phyloP scores from a whole-genome alignment of 164 flowering plant species.

The Berberis vulgaris region DNA sequence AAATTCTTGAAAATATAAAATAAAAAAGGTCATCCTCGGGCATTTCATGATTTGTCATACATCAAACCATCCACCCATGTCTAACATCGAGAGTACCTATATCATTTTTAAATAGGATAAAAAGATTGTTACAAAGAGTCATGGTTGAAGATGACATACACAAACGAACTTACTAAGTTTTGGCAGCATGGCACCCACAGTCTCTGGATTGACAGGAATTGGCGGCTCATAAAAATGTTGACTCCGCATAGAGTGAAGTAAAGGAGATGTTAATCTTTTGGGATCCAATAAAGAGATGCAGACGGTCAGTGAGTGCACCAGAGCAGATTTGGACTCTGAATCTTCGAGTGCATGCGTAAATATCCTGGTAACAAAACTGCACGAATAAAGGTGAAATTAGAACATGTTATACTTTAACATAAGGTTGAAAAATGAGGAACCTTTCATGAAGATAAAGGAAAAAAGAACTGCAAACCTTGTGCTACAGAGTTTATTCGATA shows the following conservation, averaged over 20 bases:
- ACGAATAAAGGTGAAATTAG: background rate
- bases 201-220: conserved; percentile 3
- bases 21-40: no score
- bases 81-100: no score
- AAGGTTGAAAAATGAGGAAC: background rate
- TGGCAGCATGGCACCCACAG: conserved; percentile 68
- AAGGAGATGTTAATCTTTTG: background rate
- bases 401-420: background rate
- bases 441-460: background rate
- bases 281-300: conserved; percentile 5
- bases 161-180: conserved; percentile 59
- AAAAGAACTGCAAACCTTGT: conserved; percentile 49
- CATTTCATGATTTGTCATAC: no score
- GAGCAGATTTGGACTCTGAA: conserved; percentile 4
- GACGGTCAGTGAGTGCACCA: conserved; percentile 1
- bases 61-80: no score
- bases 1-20: no score
- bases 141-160: no score
- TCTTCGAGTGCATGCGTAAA: conserved; percentile 3
- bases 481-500: conserved; percentile 74
- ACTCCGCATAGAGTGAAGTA: background rate
- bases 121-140: no score
- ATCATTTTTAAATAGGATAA: no score
- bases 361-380: conserved; percentile 3
- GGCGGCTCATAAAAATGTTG: conserved; percentile 2